Percentiles rank a stretch among this genome's conserved stretches.
These are phyloP conservation scores for Aquilaria yunnanensis DNA, from an alignment of 345 rosid species.

Conservation along the genomic window DNA sequence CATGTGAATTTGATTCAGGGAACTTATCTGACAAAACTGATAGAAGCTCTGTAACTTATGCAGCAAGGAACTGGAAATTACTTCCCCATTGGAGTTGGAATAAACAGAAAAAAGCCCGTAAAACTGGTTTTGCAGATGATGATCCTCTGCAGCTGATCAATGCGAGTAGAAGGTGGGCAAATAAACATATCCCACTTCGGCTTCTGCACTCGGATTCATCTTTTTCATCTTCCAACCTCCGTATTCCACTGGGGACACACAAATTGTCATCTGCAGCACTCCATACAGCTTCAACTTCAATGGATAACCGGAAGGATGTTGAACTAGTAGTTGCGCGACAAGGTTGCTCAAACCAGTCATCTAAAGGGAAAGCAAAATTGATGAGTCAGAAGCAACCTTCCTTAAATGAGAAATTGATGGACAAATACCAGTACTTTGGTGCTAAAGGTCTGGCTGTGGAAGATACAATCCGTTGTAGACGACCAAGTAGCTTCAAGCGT, in stretches of 20 bases:
- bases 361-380: slow-evolving; percentile 3
- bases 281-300: slow-evolving; percentile 27
- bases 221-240: slow-evolving; percentile 45
- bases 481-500: slow-evolving; percentile 32
- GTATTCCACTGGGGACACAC: too few species aligned
- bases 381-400: slow-evolving; percentile 35
- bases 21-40: slow-evolving; percentile 16
- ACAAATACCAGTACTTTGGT: slow-evolving; percentile 62
- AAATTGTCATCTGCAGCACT: slow-evolving; percentile 31
- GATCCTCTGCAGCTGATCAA: slow-evolving; percentile 15
- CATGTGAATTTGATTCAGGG: slow-evolving; percentile 23
- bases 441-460: slow-evolving; percentile 54
- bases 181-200: slow-evolving; percentile 56
- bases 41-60: slow-evolving; percentile 22
- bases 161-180: slow-evolving; percentile 18
- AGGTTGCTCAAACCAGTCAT: slow-evolving; percentile 6
- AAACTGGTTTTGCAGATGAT: slow-evolving; percentile 19
- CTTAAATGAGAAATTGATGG: slow-evolving; percentile 44
- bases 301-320: slow-evolving; percentile 20
- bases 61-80: slow-evolving; percentile 53
- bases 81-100: slow-evolving; percentile 51
- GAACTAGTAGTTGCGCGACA: not conserved
- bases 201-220: slow-evolving; percentile 48
- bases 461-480: slow-evolving; percentile 21
- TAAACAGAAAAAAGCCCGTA: slow-evolving; percentile 31